Evolutionary conservation across 768 basidiomycete species (phyloP).

Genomic region (Botryobasidium botryosum): DNA sequence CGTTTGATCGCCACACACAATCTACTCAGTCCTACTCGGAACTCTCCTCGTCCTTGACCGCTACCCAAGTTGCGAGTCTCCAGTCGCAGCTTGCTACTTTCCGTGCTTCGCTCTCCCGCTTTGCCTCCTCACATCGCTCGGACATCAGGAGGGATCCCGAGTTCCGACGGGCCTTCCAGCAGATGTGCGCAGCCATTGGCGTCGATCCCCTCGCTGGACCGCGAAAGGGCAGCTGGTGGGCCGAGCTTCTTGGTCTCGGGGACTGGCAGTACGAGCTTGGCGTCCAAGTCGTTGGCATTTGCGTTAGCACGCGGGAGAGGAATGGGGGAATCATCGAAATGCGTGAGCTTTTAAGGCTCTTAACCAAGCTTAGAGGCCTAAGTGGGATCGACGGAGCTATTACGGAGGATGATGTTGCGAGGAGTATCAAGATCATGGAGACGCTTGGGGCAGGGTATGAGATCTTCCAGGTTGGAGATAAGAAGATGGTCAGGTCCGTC

Average conservation of each 20-base stretch:
- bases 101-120: constrained; percentile 58
- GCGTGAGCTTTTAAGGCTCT: constrained; percentile 61
- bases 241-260: constrained; percentile 66
- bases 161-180: constrained; percentile 84
- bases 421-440: constrained; percentile 71
- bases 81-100: constrained; percentile 72
- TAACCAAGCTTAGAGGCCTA: constrained; percentile 59
- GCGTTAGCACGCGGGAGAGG: constrained; percentile 68
- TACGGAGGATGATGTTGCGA: constrained; percentile 69
- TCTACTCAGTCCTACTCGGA: constrained; percentile 65
- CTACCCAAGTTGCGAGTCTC: constrained; percentile 59
- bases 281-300: constrained; percentile 87
- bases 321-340: constrained; percentile 91
- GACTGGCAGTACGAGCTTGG: constrained; percentile 96
- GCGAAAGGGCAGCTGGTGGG: constrained; percentile 79
- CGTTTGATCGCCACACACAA: constrained; percentile 75
- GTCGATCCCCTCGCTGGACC: constrained; percentile 89
- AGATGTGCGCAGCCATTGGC: constrained; percentile 89
- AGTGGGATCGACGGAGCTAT: constrained; percentile 36
- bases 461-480: constrained; percentile 50
- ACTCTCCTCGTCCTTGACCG: constrained; percentile 64
- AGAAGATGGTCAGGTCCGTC: constrained; percentile 76
- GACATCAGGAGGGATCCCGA: constrained; percentile 70
- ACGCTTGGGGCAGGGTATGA: constrained; percentile 89
- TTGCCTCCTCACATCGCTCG: constrained; percentile 68